These are phyloP conservation scores for Apiotrichum domesticum DNA, from an alignment of 1,284 basidiomycete genomes.

Conservation along the genomic window DNA sequence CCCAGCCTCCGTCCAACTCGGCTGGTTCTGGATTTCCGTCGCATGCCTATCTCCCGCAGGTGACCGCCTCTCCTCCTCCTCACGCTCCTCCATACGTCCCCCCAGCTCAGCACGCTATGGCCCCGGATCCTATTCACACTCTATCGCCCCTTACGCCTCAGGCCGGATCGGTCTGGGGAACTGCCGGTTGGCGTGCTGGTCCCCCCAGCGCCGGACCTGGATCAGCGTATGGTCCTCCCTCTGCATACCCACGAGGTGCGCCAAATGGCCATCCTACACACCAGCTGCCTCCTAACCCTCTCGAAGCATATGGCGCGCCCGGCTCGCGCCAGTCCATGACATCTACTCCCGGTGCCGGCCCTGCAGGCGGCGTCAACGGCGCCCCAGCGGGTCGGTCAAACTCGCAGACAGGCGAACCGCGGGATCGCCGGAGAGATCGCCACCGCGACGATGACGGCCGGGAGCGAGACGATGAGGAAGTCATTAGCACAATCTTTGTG, in stretches of 20 bases:
- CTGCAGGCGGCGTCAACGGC: constrained; percentile 7
- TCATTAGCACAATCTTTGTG: constrained; percentile 97
- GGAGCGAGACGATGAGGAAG: constrained; percentile 57
- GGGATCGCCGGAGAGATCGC: constrained; percentile 14
- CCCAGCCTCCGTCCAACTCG: constrained; percentile 1
- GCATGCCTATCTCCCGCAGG: constrained; percentile 24
- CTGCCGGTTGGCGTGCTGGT: constrained; percentile 15
- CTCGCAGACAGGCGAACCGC: constrained; percentile 17
- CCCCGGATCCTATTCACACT: constrained; percentile 41
- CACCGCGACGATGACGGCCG: constrained; percentile 26
- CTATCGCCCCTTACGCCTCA: constrained; percentile 14
- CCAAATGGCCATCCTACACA: constrained; percentile 19
- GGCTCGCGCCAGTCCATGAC: constrained; percentile 21
- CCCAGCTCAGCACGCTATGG: constrained; percentile 44
- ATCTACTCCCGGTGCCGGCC: constrained; percentile 12
- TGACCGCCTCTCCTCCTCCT: constrained; percentile 41
- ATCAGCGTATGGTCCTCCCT: constrained; percentile 5
- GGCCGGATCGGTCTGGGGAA: constrained; percentile 13
- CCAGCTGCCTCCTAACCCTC: constrained; percentile 18
- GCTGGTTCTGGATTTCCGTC: constrained; percentile 2
- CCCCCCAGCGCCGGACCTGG: constrained; percentile 9
- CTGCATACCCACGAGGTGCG: constrained; percentile 4
- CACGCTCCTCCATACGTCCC: constrained; percentile 39
- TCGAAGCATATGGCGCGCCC: constrained; percentile 19
- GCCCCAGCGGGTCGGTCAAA: constrained; percentile 6